Evolutionary conservation across 345 rosid species (phyloP), one percentile per base, ranked within the genome.

Genomic region (Lepidium aucheri): DNA sequence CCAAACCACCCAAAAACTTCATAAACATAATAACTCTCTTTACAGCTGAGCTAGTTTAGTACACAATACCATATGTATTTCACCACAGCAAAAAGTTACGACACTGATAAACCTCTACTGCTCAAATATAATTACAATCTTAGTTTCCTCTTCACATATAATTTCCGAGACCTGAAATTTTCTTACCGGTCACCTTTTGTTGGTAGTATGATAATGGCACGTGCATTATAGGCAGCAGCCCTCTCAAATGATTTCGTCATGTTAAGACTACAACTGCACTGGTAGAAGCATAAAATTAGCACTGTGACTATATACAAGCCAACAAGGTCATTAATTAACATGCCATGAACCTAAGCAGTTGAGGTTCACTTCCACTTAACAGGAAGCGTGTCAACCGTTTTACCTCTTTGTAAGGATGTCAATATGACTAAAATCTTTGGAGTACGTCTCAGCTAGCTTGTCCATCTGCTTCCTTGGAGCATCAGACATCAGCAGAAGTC

Each of bases 391-490:
- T 52, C 36, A 64, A 34, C 50, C 47, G 7, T 67, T 63, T 28
- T 65, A 88, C 97, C 99, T 94, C 80, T 90, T 94, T 36, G 95
- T 84, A 36, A 94, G 96, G 63, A 94, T 70, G 72, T 90, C 99
- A 69, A 90, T 84, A 70, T 94, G 96, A 76, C 69, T 77, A 65
- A 86, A 85, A 79, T 94, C 99, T 79, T 72, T 94, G 63, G 86
- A 75, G 39, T 84, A 70, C 64, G 68, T 79, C 54, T 94, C 99
- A 63, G 92, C 90, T 40, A 88, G 56, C 82, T 79, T 85, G 72
- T 94, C 96, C 74, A 90, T 88, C 79, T 94, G 95, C 80, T 88
- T 94, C 84, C 99, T 80, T 16, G 99, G 99, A 74, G 86, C 83
- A 81, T 93, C 98, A 60, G 96, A 84, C 94, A 93, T 78, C 62